Conservation (phyloP, 2,329 filamentous ascomycete species). For the Dryadomyces quercivorus region DNA sequence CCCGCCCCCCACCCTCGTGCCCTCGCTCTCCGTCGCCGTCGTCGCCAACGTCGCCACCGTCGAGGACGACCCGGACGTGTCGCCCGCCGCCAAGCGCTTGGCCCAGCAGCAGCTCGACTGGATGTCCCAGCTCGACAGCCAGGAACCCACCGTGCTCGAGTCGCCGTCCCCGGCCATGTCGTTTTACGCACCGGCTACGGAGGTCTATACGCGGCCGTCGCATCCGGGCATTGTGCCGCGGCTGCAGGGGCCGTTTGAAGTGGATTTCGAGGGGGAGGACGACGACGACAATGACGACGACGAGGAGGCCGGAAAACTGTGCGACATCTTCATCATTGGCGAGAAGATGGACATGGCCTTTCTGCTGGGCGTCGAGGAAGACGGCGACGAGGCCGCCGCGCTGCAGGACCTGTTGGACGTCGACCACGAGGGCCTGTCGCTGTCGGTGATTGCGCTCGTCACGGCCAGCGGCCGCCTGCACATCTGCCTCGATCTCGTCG, state of each 20-base stretch:
- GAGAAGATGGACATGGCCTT: conserved; percentile 48
- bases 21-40: conserved; percentile 72
- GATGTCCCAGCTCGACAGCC: conserved; percentile 54
- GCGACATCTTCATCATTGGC: conserved; percentile 51
- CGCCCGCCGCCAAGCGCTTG: conserved; percentile 40
- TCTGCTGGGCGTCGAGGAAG: conserved; percentile 51
- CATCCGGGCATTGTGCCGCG: conserved; percentile 46
- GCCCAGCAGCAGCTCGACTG: conserved; percentile 54
- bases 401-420: conserved; percentile 25
- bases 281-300: conserved; percentile 41
- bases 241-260: conserved; percentile 49
- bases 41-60: conserved; percentile 57
- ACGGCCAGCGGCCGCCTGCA: conserved; percentile 49
- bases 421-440: conserved; percentile 47
- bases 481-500: conserved; percentile 49
- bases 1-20: conserved; percentile 61
- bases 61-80: conserved; percentile 44
- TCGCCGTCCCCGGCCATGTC: not conserved
- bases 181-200: conserved; percentile 32
- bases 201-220: conserved; percentile 44
- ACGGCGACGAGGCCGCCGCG: conserved; percentile 33
- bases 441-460: conserved; percentile 46
- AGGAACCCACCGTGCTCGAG: conserved; percentile 46
- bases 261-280: conserved; percentile 39
- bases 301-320: conserved; percentile 39